Conservation (phyloP, 192 early-diverging fungal species). For the Geranomyces michiganensis region DNA sequence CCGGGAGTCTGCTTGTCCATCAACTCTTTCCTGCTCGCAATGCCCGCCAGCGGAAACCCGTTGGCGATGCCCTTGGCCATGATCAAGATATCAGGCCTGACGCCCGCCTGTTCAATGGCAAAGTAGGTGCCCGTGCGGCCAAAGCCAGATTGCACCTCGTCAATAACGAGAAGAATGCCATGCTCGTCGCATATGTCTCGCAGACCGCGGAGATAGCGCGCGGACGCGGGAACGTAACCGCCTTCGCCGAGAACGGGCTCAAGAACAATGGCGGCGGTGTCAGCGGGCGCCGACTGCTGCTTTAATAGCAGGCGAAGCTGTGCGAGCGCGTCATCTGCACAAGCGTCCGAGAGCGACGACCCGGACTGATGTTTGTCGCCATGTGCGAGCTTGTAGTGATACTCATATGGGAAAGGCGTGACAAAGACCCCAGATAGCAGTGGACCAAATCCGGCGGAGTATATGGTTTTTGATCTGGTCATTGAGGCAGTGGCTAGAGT, state of each 20-base stretch:
- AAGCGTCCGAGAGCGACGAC: not conserved
- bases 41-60: constrained; percentile 14
- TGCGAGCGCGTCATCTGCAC: constrained; percentile 12
- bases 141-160: constrained; percentile 27
- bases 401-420: constrained; percentile 17
- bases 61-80: constrained; percentile 31
- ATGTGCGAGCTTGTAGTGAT: constrained; percentile 4
- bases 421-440: constrained; percentile 19
- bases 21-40: constrained; percentile 24
- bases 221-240: constrained; percentile 23
- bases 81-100: constrained; percentile 22
- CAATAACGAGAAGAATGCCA: constrained; percentile 21
- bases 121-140: constrained; percentile 27
- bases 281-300: constrained; percentile 15
- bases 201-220: not conserved
- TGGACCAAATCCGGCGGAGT: constrained; percentile 27
- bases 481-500: constrained; percentile 17
- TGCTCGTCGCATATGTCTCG: constrained; percentile 21
- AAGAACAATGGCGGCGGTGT: constrained; percentile 22
- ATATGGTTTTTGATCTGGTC: constrained; percentile 26
- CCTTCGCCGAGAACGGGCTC: constrained; percentile 27
- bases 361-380: not conserved
- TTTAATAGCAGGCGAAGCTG: constrained; percentile 7
- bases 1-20: constrained; percentile 27
- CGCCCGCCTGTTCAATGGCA: constrained; percentile 23